Evolutionary conservation across 2,329 filamentous ascomycete species (phyloP), one percentile per base, ranked within the genome.

Genomic region (Xylaria sp.): DNA sequence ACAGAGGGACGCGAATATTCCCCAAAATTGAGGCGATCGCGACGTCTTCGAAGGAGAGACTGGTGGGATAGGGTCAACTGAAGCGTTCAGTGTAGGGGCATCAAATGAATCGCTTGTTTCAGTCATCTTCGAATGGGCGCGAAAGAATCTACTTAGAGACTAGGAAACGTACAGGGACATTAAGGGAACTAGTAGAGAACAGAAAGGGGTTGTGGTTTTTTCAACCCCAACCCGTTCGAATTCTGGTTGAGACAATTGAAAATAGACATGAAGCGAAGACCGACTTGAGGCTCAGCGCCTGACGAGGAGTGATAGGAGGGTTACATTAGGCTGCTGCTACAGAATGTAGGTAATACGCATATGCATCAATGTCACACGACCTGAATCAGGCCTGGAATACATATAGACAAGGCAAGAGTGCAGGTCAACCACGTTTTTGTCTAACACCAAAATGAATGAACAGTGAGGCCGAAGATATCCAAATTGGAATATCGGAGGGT

Each of bases 11-110:
- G 43, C 8, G 10, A 62, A 57, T 7, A 60, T 60, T 13, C 18
- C 32, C 52, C 52, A 63, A 32, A 70, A 63, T 15, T 34, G 60
- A 9, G 7, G 30, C 2, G 50, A 34, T 12, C 50, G 50, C 18
- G 50, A 12, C 18, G 20, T 30, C 30, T 32, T 53, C 15, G 28
- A 23, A 9, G 50, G 30, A 56, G 36, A 4, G 36, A 18, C 36
- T 41, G 36, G 36, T 15, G 15, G 6, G 13, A 15, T 18, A 41
- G 15, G 36, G 15, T 13, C 13, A 18, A 41, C 36, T 41, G 36
- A 41, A 15, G 36, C 13, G 15, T 18, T 15, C 15, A 15, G 36
- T 13, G 13, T 13, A 18, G 36, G 36, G 36, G 13, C 36, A 15
- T 41, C 13, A 41, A 41, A 15, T 15, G 36, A 41, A 15, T 41